Evolutionary conservation across 176 grass and related monocot genomes (phyloP).

Genomic region (Typha latifolia): DNA sequence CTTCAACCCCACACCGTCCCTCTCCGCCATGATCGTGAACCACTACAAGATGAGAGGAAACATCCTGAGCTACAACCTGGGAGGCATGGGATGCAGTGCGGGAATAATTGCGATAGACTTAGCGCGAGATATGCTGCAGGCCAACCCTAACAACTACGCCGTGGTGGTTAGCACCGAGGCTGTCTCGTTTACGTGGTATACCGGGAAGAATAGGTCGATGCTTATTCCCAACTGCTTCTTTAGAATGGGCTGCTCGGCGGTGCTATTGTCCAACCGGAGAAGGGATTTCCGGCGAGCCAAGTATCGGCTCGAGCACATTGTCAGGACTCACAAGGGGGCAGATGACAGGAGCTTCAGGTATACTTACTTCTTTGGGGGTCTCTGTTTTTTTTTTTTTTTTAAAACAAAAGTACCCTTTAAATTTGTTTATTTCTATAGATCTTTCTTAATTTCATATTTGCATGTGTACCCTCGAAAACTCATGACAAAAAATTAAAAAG

Average conservation of each 20-base stretch:
- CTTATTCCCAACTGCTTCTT: constrained; percentile 96
- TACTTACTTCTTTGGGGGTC: not conserved
- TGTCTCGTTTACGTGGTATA: constrained; percentile 87
- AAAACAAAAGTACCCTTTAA: too few species aligned
- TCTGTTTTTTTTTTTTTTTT: too few species aligned
- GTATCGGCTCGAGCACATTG: constrained; percentile 94
- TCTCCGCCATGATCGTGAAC: constrained; percentile 98
- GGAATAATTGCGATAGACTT: constrained; percentile 76
- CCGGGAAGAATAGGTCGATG: constrained; percentile 75
- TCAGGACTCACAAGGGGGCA: constrained; percentile 89
- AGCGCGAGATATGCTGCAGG: constrained; percentile 91
- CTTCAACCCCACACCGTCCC: constrained; percentile 92
- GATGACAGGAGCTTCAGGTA: constrained; percentile 73
- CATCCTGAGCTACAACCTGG: constrained; percentile 99
- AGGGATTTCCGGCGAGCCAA: constrained; percentile 84
- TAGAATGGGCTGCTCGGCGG: constrained; percentile 63
- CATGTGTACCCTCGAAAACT: too few species aligned
- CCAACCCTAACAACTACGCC: constrained; percentile 58
- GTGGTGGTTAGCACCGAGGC: constrained; percentile 93
- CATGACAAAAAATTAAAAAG: too few species aligned
- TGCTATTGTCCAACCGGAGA: constrained; percentile 73
- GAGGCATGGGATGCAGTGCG: constrained; percentile 96
- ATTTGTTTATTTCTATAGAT: too few species aligned
- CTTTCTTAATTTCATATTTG: too few species aligned
- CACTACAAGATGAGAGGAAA: constrained; percentile 99